These are phyloP conservation scores for Penstemon barbatus DNA, from an alignment of 257 asterid species.

Conservation along the genomic window DNA sequence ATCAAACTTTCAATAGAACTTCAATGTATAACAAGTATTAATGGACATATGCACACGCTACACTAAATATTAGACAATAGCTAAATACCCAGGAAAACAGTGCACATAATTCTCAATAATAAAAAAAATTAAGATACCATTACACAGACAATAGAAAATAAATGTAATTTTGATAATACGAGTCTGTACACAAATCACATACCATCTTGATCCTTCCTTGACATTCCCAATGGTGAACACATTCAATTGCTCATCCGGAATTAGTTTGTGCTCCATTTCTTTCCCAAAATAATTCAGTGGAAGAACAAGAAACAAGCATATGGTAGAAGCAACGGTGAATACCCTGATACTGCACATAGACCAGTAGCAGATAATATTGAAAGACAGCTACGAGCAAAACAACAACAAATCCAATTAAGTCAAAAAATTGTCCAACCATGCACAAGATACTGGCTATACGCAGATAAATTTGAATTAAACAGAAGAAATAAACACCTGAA, in stretches of 20 bases:
- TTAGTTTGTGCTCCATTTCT: conserved; percentile 56
- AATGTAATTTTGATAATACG: not conserved
- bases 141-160: not conserved
- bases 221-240: conserved; percentile 89
- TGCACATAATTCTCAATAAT: not conserved
- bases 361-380: conserved; percentile 33
- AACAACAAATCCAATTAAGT: not conserved
- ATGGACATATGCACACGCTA: conserved; percentile 1
- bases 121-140: not conserved
- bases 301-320: conserved; percentile 83
- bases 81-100: not conserved
- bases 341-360: conserved; percentile 66
- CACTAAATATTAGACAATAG: not conserved
- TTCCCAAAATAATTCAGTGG: conserved; percentile 89
- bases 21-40: too few species aligned
- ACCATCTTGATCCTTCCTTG: conserved; percentile 81
- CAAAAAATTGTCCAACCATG: not conserved
- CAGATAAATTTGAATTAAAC: not conserved
- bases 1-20: too few species aligned
- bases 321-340: conserved; percentile 63
- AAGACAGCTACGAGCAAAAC: conserved; percentile 19
- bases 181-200: conserved; percentile 12
- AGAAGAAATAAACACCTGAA: conserved; percentile 63
- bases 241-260: conserved; percentile 63
- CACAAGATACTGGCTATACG: not conserved